Conservation (phyloP, 129 eudicot genomes). For the sunflower (Helianthus annuus) region DNA sequence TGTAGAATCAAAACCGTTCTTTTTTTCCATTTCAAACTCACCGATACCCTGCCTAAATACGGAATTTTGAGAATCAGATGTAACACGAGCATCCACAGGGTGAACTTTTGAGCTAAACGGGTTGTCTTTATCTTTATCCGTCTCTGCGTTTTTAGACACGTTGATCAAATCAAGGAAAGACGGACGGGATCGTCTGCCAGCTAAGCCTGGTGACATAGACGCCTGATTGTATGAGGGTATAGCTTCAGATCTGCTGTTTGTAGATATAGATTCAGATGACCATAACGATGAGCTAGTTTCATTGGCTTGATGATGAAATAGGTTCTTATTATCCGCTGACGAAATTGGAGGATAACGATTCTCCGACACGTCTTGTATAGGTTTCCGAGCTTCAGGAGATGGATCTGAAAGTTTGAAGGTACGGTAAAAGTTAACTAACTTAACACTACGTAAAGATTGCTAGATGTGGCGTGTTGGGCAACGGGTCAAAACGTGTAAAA, state of each 20-base stretch:
- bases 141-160: slow-evolving; percentile 47
- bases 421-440: slow-evolving; percentile 21
- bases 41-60: slow-evolving; percentile 35
- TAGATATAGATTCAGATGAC: slow-evolving; percentile 39
- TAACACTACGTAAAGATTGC: background rate
- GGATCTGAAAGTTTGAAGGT: slow-evolving; percentile 28
- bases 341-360: slow-evolving; percentile 33
- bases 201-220: slow-evolving; percentile 39
- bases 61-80: slow-evolving; percentile 45
- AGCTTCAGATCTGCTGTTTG: slow-evolving; percentile 30
- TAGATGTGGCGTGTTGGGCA: background rate
- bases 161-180: slow-evolving; percentile 81
- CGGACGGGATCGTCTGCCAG: slow-evolving; percentile 77
- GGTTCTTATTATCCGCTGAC: slow-evolving; percentile 42
- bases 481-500: background rate
- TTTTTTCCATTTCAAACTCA: slow-evolving; percentile 43
- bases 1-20: slow-evolving; percentile 42
- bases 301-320: slow-evolving; percentile 30
- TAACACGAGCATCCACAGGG: slow-evolving; percentile 40
- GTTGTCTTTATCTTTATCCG: slow-evolving; percentile 39
- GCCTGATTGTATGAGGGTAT: slow-evolving; percentile 40
- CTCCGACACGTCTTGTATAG: slow-evolving; percentile 18
- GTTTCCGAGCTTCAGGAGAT: slow-evolving; percentile 35
- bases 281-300: slow-evolving; percentile 37
- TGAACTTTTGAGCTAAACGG: slow-evolving; percentile 42